Percentiles rank a stretch among this genome's conserved stretches.
Conservation (phyloP, 257 asterid species). For the Nyctanthes arbortristis region DNA sequence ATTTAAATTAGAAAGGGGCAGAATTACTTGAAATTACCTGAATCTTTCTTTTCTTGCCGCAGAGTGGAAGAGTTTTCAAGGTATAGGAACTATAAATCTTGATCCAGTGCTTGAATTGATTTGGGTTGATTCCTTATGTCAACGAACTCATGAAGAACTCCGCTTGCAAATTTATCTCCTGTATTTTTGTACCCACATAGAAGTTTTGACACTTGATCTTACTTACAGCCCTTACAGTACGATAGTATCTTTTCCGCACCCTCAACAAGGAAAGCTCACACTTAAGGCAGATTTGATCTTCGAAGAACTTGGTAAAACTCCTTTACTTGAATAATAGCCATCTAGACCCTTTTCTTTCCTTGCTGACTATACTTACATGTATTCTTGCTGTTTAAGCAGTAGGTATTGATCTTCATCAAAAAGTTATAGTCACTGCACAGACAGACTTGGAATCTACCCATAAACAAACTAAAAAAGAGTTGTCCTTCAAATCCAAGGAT, state of each 20-base stretch:
- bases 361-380: slow-evolving; percentile 17
- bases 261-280: slow-evolving; percentile 72
- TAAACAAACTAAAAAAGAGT: slow-evolving; percentile 39
- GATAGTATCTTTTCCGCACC: slow-evolving; percentile 53
- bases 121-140: slow-evolving; percentile 11
- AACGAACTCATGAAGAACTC: slow-evolving; percentile 19
- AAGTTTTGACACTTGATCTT: slow-evolving; percentile 25
- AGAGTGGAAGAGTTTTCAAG: slow-evolving; percentile 91
- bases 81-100: slow-evolving; percentile 39
- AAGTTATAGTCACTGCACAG: slow-evolving; percentile 59
- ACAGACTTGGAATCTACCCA: slow-evolving; percentile 28
- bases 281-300: slow-evolving; percentile 80
- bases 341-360: neutral
- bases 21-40: slow-evolving; percentile 14
- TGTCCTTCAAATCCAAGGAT: slow-evolving; percentile 46
- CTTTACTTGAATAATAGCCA: slow-evolving; percentile 16
- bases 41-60: slow-evolving; percentile 35
- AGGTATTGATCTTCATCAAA: slow-evolving; percentile 88
- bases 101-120: slow-evolving; percentile 18
- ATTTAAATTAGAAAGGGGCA: neutral
- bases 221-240: slow-evolving; percentile 80
- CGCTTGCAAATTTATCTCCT: slow-evolving; percentile 20
- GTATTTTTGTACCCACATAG: neutral
- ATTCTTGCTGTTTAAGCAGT: slow-evolving; percentile 54
- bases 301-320: slow-evolving; percentile 72